Evolutionary conservation across 257 asterid species (phyloP).

Genomic region (Avicennia marina): DNA sequence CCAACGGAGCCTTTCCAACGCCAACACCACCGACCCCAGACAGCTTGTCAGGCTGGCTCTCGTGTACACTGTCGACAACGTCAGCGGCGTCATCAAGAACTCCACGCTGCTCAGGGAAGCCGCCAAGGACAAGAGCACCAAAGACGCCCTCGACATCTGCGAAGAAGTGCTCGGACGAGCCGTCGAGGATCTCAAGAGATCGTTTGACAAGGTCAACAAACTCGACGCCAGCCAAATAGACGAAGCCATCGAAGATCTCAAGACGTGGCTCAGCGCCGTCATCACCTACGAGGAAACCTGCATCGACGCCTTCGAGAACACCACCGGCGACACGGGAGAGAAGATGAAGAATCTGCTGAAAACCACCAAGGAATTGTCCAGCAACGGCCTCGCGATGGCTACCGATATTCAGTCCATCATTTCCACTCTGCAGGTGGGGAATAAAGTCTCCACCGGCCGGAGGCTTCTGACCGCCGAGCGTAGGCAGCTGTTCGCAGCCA

Average conservation of each 20-base stretch:
- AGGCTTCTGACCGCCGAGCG: slow-evolving; percentile 8
- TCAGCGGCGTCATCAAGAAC: slow-evolving; percentile 29
- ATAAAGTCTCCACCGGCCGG: slow-evolving; percentile 25
- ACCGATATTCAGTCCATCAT: slow-evolving; percentile 24
- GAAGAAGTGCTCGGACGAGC: slow-evolving; percentile 39
- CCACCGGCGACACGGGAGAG: slow-evolving; percentile 41
- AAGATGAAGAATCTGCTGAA: slow-evolving; percentile 42
- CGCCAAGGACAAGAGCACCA: slow-evolving; percentile 41
- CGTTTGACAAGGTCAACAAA: slow-evolving; percentile 21
- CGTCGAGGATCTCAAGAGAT: slow-evolving; percentile 48
- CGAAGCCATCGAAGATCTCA: slow-evolving; percentile 36
- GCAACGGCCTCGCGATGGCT: slow-evolving; percentile 49
- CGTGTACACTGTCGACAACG: slow-evolving; percentile 23
- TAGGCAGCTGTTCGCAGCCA: slow-evolving; percentile 18
- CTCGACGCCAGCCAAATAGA: slow-evolving; percentile 20
- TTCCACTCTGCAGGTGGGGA: slow-evolving; percentile 14
- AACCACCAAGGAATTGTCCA: slow-evolving; percentile 24
- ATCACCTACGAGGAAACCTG: slow-evolving; percentile 64
- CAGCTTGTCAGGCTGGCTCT: slow-evolving; percentile 51
- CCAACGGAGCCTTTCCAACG: slow-evolving; percentile 34
- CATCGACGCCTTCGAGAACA: slow-evolving; percentile 61
- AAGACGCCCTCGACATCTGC: slow-evolving; percentile 46
- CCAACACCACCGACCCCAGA: slow-evolving; percentile 51
- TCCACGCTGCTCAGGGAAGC: slow-evolving; percentile 38
- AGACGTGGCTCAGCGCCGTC: slow-evolving; percentile 64